Evolutionary conservation across 768 basidiomycete genomes (phyloP).

Genomic region (Asterophora lycoperdoides): DNA sequence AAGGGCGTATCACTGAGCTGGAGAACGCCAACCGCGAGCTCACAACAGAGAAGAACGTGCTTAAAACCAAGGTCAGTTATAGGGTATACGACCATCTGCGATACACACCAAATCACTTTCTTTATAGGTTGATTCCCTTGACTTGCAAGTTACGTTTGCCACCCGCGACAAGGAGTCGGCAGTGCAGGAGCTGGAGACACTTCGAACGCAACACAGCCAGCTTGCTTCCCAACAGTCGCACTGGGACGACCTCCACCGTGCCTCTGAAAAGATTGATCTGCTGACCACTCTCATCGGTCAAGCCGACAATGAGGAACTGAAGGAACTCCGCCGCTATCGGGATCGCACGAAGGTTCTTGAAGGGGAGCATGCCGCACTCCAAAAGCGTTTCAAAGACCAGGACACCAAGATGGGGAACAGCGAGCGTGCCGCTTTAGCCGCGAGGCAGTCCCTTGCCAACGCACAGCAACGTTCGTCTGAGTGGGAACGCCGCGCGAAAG

Average conservation of each 20-base stretch:
- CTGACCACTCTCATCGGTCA: slow-evolving; percentile 59
- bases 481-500: slow-evolving; percentile 77
- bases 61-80: slow-evolving; percentile 56
- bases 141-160: slow-evolving; percentile 51
- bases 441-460: slow-evolving; percentile 61
- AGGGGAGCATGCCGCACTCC: slow-evolving; percentile 59
- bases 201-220: slow-evolving; percentile 60
- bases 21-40: slow-evolving; percentile 60
- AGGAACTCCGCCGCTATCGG: slow-evolving; percentile 63
- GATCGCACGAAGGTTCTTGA: slow-evolving; percentile 63
- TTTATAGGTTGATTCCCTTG: slow-evolving; percentile 54
- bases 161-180: slow-evolving; percentile 62
- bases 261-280: slow-evolving; percentile 68
- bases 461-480: slow-evolving; percentile 77
- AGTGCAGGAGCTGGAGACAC: slow-evolving; percentile 41
- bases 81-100: slow-evolving; percentile 1
- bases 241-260: slow-evolving; percentile 72
- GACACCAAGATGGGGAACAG: slow-evolving; percentile 57
- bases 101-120: slow-evolving; percentile 12
- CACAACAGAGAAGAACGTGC: slow-evolving; percentile 47
- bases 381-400: slow-evolving; percentile 70
- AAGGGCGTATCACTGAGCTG: slow-evolving; percentile 55
- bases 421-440: slow-evolving; percentile 54
- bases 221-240: slow-evolving; percentile 61
- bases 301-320: slow-evolving; percentile 66